Base-by-base conservation (phyloP, 2,329 filamentous ascomycete species). In the Diaporthe sp. region DNA sequence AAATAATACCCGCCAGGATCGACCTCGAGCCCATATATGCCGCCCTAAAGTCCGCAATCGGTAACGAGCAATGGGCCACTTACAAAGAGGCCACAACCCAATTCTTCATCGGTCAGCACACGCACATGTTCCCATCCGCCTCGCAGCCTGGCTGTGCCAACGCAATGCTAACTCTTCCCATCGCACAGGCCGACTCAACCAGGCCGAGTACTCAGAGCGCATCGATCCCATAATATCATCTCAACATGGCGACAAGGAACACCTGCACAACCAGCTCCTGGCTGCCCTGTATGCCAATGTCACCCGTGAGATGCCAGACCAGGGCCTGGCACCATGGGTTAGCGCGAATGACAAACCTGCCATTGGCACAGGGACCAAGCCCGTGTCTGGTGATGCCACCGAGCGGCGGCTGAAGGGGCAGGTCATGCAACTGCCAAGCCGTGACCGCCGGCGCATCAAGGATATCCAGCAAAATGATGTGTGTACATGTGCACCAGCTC, bases 341-440 rank as follows among this genome's bases (percentile, higher is more conserved):
- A 93, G 91, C 82, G 91, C 92, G 73, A 93, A 93, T 80, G 92
- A 94, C 79, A 94, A 94, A 79, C 91, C 91, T 25, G 84, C 88
- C 25, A 84, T 89, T 15, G 87, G 86, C 57, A 85, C 88, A 44
- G 89, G 89, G 77, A 89, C 86, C 78, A 94, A 94, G 81, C 90
- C 91, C 31, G 88, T 91, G 62, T 90, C 89, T 39, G 91, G 91
- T 39, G 92, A 94, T 86, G 91, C 92, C 46, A 88, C 90, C 49
- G 92, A 94, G 83, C 87, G 91, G 79, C 88, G 88, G 78, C 82
- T 94, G 67, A 94, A 94, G 85, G 90, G 89, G 78, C 91, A 93
- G 80, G 91, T 94, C 76, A 94, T 94, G 92, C 90, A 92, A 80
- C 86, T 94, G 59, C 92, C 91, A n/a, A 90, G 87, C 74, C 87